Conservation (phyloP, 805 yeast genomes). For the Saccharomyces kudriavzevii region DNA sequence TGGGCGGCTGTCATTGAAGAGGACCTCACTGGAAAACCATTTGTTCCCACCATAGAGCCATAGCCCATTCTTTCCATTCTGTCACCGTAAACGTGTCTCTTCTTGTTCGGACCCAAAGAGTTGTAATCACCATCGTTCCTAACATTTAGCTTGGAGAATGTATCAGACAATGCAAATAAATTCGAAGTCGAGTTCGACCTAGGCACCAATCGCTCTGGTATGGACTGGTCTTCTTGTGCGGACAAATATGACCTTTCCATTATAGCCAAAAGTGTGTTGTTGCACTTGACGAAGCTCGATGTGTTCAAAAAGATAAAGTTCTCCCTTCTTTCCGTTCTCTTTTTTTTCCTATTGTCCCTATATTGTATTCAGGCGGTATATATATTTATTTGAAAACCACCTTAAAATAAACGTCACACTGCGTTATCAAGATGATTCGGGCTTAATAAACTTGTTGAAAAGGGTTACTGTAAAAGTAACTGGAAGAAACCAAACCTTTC, state of each 20-base stretch:
- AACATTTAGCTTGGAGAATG: not conserved
- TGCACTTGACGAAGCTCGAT: not conserved
- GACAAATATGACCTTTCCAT: not conserved
- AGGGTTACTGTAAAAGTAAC: not conserved
- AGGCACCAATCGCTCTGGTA: slow-evolving; percentile 1
- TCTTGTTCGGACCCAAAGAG: not conserved
- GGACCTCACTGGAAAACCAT: not conserved
- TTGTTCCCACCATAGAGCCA: not conserved
- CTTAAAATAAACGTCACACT: not conserved
- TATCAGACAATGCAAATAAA: not conserved
- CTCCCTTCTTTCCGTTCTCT: too few species aligned
- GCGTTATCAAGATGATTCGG: not conserved
- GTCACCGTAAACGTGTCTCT: not conserved
- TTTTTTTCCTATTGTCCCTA: not conserved
- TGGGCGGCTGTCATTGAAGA: not conserved
- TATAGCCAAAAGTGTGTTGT: too few species aligned
- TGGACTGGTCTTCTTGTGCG: not conserved
- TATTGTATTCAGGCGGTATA: not conserved
- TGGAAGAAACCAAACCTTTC: not conserved
- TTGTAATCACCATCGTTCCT: not conserved
- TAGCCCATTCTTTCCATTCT: not conserved
- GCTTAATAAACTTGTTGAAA: not conserved
- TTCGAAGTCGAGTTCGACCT: slow-evolving; percentile 7
- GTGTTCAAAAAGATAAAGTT: not conserved
- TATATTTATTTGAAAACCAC: not conserved